These are phyloP conservation scores for Fistulinella cinereoalba DNA, from an alignment of 1,284 basidiomycete species.

Conservation along the genomic window DNA sequence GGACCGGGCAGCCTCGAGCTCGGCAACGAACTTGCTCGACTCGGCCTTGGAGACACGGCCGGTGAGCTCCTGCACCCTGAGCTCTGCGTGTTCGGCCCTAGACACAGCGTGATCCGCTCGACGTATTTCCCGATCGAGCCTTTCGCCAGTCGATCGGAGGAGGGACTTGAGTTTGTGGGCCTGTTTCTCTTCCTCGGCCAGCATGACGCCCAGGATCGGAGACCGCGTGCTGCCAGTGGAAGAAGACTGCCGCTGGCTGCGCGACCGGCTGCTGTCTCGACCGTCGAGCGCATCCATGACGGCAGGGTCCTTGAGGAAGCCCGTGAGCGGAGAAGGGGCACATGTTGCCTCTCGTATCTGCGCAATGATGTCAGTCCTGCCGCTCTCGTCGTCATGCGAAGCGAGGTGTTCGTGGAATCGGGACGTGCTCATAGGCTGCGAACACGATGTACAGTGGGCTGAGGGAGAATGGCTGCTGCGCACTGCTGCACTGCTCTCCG, in stretches of 20 bases:
- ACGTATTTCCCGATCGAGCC: constrained; percentile 55
- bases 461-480: constrained; percentile 10
- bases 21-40: constrained; percentile 44
- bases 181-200: constrained; percentile 64
- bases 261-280: constrained; percentile 17
- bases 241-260: constrained; percentile 21
- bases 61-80: constrained; percentile 42
- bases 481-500: constrained; percentile 3
- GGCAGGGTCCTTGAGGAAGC: constrained; percentile 32
- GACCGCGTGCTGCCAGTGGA: no score
- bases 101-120: constrained; percentile 50
- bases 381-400: constrained; percentile 18
- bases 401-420: constrained; percentile 32
- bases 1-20: constrained; percentile 45
- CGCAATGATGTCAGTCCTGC: constrained; percentile 31
- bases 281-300: constrained; percentile 28
- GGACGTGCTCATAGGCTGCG: constrained; percentile 26
- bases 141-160: constrained; percentile 51
- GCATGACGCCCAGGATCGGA: constrained; percentile 37
- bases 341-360: constrained; percentile 36
- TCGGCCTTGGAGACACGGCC: constrained; percentile 44
- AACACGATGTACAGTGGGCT: background rate
- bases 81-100: constrained; percentile 54
- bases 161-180: constrained; percentile 54
- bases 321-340: constrained; percentile 30